Evolutionary conservation across 306 rosid species (phyloP), one percentile per base, ranked within the genome.

Genomic region (Hylodesmum podocarpum): DNA sequence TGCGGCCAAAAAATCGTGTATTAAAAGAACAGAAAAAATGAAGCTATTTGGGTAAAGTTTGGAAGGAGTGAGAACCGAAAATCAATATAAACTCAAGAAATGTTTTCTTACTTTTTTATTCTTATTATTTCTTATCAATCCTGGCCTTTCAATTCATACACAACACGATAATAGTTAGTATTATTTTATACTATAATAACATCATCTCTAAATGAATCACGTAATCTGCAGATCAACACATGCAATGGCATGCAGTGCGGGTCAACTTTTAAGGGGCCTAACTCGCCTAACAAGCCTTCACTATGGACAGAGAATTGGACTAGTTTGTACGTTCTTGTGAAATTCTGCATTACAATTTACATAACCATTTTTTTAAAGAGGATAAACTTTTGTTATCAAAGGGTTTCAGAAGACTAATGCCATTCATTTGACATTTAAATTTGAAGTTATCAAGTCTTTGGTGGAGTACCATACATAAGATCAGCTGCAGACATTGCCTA

Each of bases 251-350:
- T 87, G 87, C 73, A 72, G 70, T 95, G 98, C 53, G 97, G 98
- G 15, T 82, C 59, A 82, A 88, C 88, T 5, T 95, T 92, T 64
- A 73, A 72, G 31, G 98, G 98, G 7, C 97, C 98, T 16, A 95
- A 95, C 82, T 87, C 97, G 0, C 93, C 93, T n/a, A 82, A 78
- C 78, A 93, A 93, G 80, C 98, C 98, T 66, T 78, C 96, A 8
- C 6, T 95, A 0, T 95, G 97, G 98, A 95, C 96, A 47, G 97
- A 92, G 89, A 87, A 92, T 53, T 95, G 97, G 98, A 95, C 97
- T n/a, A 90, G 97, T 73, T 85, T 83, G 97, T 93, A 88, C 14
- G 95, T 82, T 77, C 21, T 27, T 37, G 34, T 41, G 31, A 13
- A 65, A 16, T 9, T 71, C 25, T 50, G 6, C 62, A 44, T 58